Evolutionary conservation across 2,329 filamentous ascomycete genomes (phyloP).

Genomic region (Fusarium virguliforme): DNA sequence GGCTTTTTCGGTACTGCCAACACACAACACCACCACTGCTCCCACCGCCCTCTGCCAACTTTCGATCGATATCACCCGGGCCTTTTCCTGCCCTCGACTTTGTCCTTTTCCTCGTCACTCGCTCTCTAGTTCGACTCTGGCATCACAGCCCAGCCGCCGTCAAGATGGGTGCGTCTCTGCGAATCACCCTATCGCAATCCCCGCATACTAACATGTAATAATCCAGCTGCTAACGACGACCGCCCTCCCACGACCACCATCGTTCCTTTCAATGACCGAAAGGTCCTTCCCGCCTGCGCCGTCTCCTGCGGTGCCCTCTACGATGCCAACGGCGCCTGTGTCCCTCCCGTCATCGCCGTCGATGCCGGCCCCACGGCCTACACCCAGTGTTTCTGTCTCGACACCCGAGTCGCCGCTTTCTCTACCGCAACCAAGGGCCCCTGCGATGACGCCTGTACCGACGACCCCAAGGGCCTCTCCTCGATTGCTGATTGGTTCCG

Average conservation of each 20-base stretch:
- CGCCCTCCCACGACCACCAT: conserved; percentile 63
- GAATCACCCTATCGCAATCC: conserved; percentile 42
- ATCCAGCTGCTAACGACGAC: conserved; percentile 32
- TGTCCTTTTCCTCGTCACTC: conserved; percentile 27
- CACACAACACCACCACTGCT: conserved; percentile 17
- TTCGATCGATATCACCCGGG: conserved; percentile 17
- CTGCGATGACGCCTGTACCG: conserved; percentile 73
- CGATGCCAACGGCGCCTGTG: conserved; percentile 81
- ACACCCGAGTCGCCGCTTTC: conserved; percentile 72
- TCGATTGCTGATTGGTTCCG: conserved; percentile 81
- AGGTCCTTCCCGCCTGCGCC: conserved; percentile 74
- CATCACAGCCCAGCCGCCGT: conserved; percentile 37
- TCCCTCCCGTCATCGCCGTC: conserved; percentile 68
- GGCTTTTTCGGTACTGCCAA: conserved; percentile 30
- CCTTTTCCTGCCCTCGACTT: conserved; percentile 11
- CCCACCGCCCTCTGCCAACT: conserved; percentile 11
- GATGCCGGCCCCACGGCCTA: conserved; percentile 68
- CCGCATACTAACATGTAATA: conserved; percentile 36
- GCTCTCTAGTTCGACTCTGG: conserved; percentile 23
- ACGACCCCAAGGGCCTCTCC: conserved; percentile 61
- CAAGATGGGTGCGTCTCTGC: conserved; percentile 58
- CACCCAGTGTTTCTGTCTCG: conserved; percentile 82
- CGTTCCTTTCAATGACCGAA: conserved; percentile 65
- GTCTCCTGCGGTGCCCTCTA: conserved; percentile 72
- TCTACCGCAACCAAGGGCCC: conserved; percentile 70